Conservation (phyloP, 192 early-diverging fungal genomes). For the Cladochytrium replicatum region DNA sequence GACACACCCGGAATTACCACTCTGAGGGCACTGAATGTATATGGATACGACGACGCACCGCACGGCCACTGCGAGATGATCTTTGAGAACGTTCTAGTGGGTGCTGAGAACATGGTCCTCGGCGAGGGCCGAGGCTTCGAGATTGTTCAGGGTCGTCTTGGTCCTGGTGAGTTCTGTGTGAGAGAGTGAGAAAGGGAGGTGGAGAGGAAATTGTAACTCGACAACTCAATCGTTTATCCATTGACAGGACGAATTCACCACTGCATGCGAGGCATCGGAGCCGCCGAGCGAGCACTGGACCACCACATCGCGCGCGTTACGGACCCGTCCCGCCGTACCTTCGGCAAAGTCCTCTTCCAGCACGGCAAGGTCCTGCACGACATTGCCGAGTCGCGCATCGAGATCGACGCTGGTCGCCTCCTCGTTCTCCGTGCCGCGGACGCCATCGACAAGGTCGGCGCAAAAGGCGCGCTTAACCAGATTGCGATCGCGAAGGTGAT, state of each 20-base stretch:
- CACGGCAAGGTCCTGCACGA: constrained; percentile 75
- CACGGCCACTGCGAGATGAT: constrained; percentile 93
- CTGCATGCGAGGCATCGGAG: constrained; percentile 92
- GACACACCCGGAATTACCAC: constrained; percentile 73
- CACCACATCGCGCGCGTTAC: constrained; percentile 75
- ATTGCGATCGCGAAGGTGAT: constrained; percentile 97
- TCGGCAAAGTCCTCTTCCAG: constrained; percentile 73
- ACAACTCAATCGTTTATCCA: background rate
- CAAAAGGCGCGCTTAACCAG: constrained; percentile 84
- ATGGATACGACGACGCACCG: constrained; percentile 93
- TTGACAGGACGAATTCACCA: constrained; percentile 87
- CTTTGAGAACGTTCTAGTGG: constrained; percentile 83
- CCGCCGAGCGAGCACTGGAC: constrained; percentile 86
- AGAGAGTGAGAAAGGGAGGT: background rate
- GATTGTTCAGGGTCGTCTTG: constrained; percentile 91
- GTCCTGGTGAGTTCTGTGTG: constrained; percentile 47
- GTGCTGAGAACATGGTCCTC: constrained; percentile 75
- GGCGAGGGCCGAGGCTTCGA: constrained; percentile 98
- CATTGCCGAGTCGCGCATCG: constrained; percentile 79
- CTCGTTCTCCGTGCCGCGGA: constrained; percentile 88
- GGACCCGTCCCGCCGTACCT: constrained; percentile 65
- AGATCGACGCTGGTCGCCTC: constrained; percentile 84
- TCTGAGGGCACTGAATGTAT: constrained; percentile 76
- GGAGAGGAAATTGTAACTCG: too few relatives aligned
- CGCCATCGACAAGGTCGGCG: constrained; percentile 76